Evolutionary conservation across 345 rosid species (phyloP).

Genomic region (Aurinia saxatilis): DNA sequence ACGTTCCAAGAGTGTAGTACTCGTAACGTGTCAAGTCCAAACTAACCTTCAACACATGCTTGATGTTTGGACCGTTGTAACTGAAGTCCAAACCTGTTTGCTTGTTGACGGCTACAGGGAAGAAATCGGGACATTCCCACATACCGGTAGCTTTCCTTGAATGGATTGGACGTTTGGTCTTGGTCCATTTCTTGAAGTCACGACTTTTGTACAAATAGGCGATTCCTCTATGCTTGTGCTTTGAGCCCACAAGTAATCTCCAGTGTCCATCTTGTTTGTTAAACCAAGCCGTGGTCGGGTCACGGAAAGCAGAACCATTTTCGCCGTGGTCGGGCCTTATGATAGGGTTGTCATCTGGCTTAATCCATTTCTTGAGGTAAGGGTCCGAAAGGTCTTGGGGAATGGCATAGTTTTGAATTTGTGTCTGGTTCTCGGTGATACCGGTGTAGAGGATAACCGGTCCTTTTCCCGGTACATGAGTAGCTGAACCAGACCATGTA

Average conservation of each 20-base stretch:
- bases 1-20: slow-evolving; percentile 65
- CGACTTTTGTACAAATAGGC: slow-evolving; percentile 59
- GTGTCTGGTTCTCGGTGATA: slow-evolving; percentile 35
- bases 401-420: slow-evolving; percentile 68
- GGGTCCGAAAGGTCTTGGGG: slow-evolving; percentile 71
- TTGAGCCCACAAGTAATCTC: slow-evolving; percentile 57
- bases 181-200: slow-evolving; percentile 60
- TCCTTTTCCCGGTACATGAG: slow-evolving; percentile 43
- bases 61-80: slow-evolving; percentile 27
- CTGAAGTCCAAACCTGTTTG: slow-evolving; percentile 61
- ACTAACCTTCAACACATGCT: slow-evolving; percentile 67
- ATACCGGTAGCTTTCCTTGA: slow-evolving; percentile 53
- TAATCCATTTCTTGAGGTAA: slow-evolving; percentile 65
- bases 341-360: slow-evolving; percentile 65
- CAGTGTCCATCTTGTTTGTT: slow-evolving; percentile 42
- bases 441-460: slow-evolving; percentile 84
- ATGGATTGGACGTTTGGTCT: slow-evolving; percentile 58
- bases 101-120: slow-evolving; percentile 61
- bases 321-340: slow-evolving; percentile 35
- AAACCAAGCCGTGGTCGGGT: slow-evolving; percentile 88
- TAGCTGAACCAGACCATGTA: slow-evolving; percentile 92
- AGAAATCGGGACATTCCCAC: slow-evolving; percentile 96
- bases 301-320: slow-evolving; percentile 74
- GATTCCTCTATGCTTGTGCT: slow-evolving; percentile 42
- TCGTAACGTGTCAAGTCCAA: slow-evolving; percentile 60